Base-by-base conservation (phyloP, 768 basidiomycete species). In the Podaxis mareebaensis region DNA sequence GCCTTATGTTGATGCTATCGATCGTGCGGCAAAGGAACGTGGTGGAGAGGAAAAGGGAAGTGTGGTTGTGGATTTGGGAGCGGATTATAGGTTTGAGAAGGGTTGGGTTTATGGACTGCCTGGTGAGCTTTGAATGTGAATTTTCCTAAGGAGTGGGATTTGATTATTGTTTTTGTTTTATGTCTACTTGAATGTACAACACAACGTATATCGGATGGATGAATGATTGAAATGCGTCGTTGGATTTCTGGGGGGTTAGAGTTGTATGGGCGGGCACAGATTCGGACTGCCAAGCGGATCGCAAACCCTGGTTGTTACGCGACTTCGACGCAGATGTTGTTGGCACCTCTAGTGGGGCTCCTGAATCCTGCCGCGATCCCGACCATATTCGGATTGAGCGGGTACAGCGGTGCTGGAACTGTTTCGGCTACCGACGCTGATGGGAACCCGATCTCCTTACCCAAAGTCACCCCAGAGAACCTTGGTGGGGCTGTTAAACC, bases 291-390 rank as follows among this genome's bases (percentile, higher is more conserved):
- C 24, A 94, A 88, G 72, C 81, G 95, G 49, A 94, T 99, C 66
- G 92, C 97, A 53, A 99, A 99, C 78, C 97, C 97, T 1, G 97
- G 97, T 48, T 99, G 97, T 74, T 99, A 95, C 72, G 91, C 96
- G 4, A 99, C 97, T 38, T 93, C 94, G 54, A 83, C 89, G 1
- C 97, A 99, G 76, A 82, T 99, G 65, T 86, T 99, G 60, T 77
- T 97, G 64, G 97, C 96, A 0, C 97, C 97, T 20, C 82, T 99
- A 20, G 79, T 97, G 60, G 80, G 86, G 61, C 84, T 89, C 75
- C 73, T 96, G 64, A 81, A 86, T 58, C 79, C 79, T 4, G 78
- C 77, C 2, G 77, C 83, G 22, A 82, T 83, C 68, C 93, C 96
- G 1, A 92, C 95, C 1, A 86, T 99, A 26, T 96, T 98, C 72